Evolutionary conservation across 768 basidiomycete species (phyloP), one percentile per base, ranked within the genome.

Genomic region (Suillus plorans): DNA sequence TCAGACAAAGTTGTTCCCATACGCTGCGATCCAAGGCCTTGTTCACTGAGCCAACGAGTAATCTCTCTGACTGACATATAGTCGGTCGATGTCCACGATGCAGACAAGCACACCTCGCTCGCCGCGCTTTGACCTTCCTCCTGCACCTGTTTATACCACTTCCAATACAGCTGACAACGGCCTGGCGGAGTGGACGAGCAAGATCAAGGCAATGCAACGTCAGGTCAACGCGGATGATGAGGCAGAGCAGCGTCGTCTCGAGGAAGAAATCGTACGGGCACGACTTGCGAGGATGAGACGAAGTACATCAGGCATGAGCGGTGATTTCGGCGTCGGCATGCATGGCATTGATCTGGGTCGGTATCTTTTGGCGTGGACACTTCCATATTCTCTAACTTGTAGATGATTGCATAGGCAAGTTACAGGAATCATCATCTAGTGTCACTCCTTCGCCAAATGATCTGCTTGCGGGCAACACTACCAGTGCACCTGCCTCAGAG

Each of bases 221-320:
- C 90, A 92, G 69, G 89, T 92, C 31, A 92, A 94, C 67, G 87
- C 88, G 16, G 89, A 92, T 66, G 91, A 92, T 64, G 91, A 91
- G 72, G 85, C 82, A 7, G 92, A 94, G 69, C 86, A 91, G 72
- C 85, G 82, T 59, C 82, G 87, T 62, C 81, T 94, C 2, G 83
- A 85, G 70, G 77, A 83, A 63, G 83, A 84, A 71, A 84, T 94
- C 58, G 72, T 72, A 28, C 77, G 81, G 39, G 82, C 84, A 18
- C 71, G 84, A 56, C 67, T 82, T n/a, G 83, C 83, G 37, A 71
- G 84, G 60, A 74, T 72, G 65, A 78, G 80, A 59, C 74, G 84
- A 66, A 79, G 61, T 42, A 71, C 66, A 61, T 75, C 73, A 2
- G 76, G 75, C 31, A 72, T 75, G 68, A 76, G 75, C 66, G 76